phyloP scores from a whole-genome alignment of 2,329 filamentous ascomycete genomes.

The Aspergillus chevalieri region DNA sequence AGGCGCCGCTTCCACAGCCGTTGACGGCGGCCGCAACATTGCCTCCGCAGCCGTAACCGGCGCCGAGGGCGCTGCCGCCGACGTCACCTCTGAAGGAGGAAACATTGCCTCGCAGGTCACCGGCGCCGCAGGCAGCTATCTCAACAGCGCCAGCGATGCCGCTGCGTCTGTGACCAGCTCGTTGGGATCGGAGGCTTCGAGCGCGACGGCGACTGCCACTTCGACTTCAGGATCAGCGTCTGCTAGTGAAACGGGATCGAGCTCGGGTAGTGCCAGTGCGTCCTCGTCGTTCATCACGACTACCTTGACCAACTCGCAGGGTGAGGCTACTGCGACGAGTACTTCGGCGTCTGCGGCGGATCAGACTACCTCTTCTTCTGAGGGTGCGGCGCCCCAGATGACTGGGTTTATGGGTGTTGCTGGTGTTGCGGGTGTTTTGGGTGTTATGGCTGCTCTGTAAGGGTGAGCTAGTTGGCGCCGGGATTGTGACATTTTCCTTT shows the following conservation, averaged over 20 bases:
- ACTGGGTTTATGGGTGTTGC: conserved; percentile 10
- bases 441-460: conserved; percentile 27
- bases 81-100: conserved; percentile 2
- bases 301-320: conserved; percentile 14
- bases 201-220: neutral
- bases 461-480: neutral
- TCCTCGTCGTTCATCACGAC: conserved; percentile 5
- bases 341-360: neutral
- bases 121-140: neutral
- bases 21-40: conserved; percentile 10
- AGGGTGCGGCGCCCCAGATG: conserved; percentile 10
- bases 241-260: neutral
- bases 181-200: neutral
- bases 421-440: conserved; percentile 20
- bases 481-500: neutral
- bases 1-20: conserved; percentile 11
- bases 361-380: conserved; percentile 1
- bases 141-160: neutral
- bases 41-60: conserved; percentile 7
- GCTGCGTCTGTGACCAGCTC: neutral
- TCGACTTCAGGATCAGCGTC: neutral
- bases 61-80: conserved; percentile 12
- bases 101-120: neutral
- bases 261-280: neutral
- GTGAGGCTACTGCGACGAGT: conserved; percentile 9